phyloP scores from a whole-genome alignment of 2,329 filamentous ascomycete genomes.

The Xylariaceae sp. region DNA sequence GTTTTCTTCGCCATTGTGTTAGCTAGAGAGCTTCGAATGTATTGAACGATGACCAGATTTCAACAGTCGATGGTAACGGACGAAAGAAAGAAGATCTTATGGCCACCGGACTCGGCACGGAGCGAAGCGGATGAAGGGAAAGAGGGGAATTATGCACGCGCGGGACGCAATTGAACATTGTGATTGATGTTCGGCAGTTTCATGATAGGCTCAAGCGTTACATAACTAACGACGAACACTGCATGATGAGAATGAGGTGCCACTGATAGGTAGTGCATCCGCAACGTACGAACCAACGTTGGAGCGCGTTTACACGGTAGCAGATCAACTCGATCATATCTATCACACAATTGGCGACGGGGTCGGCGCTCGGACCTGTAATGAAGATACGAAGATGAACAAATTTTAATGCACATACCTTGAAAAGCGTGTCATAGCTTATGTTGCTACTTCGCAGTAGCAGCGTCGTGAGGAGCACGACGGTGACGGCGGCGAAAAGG shows the following conservation, averaged over 20 bases:
- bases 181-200: constrained; percentile 8
- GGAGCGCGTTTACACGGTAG: no score
- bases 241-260: neutral
- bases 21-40: constrained; percentile 7
- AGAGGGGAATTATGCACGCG: neutral
- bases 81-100: neutral
- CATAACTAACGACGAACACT: neutral
- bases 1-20: constrained; percentile 23
- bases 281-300: no score
- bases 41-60: neutral
- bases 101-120: neutral
- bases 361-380: no score
- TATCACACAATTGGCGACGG: neutral
- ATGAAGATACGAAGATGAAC: neutral
- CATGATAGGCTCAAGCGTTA: neutral
- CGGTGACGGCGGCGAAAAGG: constrained; percentile 12
- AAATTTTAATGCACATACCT: constrained; percentile 6
- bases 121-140: neutral
- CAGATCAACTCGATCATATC: neutral
- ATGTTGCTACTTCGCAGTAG: constrained; percentile 8
- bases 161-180: neutral
- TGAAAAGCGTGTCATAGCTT: constrained; percentile 13
- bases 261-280: no score
- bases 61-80: neutral
- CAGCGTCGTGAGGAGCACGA: constrained; percentile 16